Percentiles rank a stretch among this genome's conserved stretches.
phyloP scores from a whole-genome alignment of 2,329 filamentous ascomycete species.

The Fusarium sarcochroum region DNA sequence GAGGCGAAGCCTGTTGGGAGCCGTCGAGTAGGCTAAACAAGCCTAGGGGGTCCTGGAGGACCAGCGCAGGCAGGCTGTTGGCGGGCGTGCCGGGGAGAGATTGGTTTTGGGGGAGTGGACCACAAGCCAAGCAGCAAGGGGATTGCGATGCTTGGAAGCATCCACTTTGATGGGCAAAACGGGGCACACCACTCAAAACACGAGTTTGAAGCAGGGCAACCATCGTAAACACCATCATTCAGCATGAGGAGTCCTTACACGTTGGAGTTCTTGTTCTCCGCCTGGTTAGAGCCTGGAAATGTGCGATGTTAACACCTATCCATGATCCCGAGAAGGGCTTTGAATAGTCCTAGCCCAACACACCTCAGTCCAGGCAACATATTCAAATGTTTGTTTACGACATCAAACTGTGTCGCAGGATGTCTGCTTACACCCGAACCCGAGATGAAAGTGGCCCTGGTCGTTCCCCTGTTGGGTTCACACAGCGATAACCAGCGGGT shows the following conservation, averaged over 20 bases:
- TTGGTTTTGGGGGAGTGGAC: slow-evolving; percentile 37
- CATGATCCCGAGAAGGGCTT: background rate
- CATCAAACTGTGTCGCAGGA: slow-evolving; percentile 18
- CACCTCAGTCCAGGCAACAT: background rate
- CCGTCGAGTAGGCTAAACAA: slow-evolving; percentile 37
- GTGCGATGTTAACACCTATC: background rate
- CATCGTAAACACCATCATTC: background rate
- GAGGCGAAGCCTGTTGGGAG: slow-evolving; percentile 46
- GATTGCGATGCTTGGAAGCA: slow-evolving; percentile 12
- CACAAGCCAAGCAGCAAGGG: slow-evolving; percentile 26
- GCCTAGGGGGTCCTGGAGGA: slow-evolving; percentile 15
- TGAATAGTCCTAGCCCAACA: background rate
- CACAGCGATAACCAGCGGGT: slow-evolving; percentile 27
- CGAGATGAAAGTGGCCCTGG: slow-evolving; percentile 10
- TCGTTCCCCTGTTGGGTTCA: slow-evolving; percentile 16
- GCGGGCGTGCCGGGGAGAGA: slow-evolving; percentile 36
- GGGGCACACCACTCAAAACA: slow-evolving; percentile 17
- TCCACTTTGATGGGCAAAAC: slow-evolving; percentile 16
- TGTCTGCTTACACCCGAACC: slow-evolving; percentile 20
- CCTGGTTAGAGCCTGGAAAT: background rate
- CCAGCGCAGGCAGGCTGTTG: slow-evolving; percentile 32
- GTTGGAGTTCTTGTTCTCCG: background rate
- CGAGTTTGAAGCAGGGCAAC: slow-evolving; percentile 8
- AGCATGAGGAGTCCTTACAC: background rate
- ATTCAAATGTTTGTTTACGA: slow-evolving; percentile 19